Conservation (phyloP, 164 flowering plant species). For the Liriodendron chinense region DNA sequence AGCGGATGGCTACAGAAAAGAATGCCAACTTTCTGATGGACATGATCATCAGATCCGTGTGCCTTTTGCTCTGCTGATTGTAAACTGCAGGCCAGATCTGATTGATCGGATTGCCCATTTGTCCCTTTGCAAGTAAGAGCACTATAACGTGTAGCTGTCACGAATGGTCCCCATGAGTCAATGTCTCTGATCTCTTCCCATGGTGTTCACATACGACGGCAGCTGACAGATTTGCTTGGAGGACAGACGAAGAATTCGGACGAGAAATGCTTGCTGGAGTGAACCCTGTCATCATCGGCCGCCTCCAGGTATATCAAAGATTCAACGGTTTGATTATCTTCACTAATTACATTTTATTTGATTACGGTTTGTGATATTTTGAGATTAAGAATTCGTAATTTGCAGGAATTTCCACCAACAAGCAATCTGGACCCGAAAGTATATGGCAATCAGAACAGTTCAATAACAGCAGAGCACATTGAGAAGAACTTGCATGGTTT, state of each 20-base stretch:
- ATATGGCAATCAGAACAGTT: conserved; percentile 67
- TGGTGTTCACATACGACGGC: conserved; percentile 6
- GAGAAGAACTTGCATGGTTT: conserved; percentile 58
- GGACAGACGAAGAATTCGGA: conserved; percentile 88
- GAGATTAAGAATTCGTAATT: not conserved
- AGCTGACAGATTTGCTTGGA: conserved; percentile 82
- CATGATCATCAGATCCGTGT: no score
- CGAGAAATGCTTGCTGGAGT: conserved; percentile 95
- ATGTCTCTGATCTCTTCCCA: not conserved
- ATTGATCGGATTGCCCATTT: no score
- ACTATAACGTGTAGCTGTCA: not conserved
- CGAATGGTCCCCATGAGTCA: not conserved
- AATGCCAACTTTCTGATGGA: no score
- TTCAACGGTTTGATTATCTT: not conserved
- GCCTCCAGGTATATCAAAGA: conserved; percentile 46
- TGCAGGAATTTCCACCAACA: conserved; percentile 79
- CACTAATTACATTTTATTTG: not conserved
- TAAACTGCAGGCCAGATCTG: no score
- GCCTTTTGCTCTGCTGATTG: no score
- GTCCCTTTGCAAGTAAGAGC: no score
- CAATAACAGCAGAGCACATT: conserved; percentile 52
- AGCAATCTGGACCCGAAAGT: conserved; percentile 63
- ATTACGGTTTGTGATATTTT: not conserved
- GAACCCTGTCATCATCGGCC: conserved; percentile 70
- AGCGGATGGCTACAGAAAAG: no score